Evolutionary conservation across 192 early-diverging fungal species (phyloP), one percentile per base, ranked within the genome.

Genomic region (Chytriomyces sp.): DNA sequence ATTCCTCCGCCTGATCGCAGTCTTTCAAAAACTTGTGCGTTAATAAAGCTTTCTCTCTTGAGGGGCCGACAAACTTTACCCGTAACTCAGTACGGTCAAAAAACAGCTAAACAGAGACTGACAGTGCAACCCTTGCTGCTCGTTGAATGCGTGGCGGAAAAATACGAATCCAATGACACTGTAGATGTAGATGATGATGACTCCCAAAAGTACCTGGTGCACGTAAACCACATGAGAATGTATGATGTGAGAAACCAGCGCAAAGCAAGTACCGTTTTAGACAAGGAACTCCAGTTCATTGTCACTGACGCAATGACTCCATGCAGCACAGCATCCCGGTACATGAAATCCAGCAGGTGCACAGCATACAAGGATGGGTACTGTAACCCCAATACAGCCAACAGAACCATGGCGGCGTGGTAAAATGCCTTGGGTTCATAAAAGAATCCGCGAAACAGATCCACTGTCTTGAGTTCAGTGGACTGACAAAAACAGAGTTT

Each of bases 121-220:
- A 53, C 81, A 82, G 61, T 80, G 68, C 20, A 77, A 23, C 9
- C 81, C 79, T 13, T 71, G 48, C 6, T 59, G 26, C 11, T 49
- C 48, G 46, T 81, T 28, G 64, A 82, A 82, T 8, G 67, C 57
- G 18, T 76, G 70, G 20, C 79, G 74, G 45, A 82, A 82, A 45
- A 67, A 82, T 4, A 80, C 79, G 48, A 82, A 82, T 16, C 76
- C 62, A 26, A 82, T 65, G 1, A 82, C 79, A 26, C 60, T 62
- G 46, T 82, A 82, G 16, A 82, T 73, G 70, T 80, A 82, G 23
- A 81, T 75, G 13, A 82, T 81, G 46, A 82, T 82, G 13, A 82
- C 79, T 10, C 81, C 81, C 4, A 82, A 70, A 59, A 82, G 47
- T 7, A 71, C 79, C 79, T 80, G n/a, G 4, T 24, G 1, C 23